Conservation (phyloP, 345 rosid genomes). For the Populus davidiana region DNA sequence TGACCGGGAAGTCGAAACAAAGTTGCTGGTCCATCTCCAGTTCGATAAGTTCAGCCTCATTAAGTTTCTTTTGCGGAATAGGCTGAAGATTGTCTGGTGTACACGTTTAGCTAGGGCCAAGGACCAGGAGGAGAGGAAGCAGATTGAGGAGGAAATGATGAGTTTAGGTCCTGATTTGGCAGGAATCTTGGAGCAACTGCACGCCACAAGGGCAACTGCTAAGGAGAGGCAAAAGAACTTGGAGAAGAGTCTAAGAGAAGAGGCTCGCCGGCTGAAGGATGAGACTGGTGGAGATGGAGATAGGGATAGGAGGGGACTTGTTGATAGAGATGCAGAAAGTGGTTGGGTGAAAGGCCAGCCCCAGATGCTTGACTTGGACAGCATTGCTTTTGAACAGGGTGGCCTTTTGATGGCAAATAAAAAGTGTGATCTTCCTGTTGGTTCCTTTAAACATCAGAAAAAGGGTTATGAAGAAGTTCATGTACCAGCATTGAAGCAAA, state of each 20-base stretch:
- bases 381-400: conserved; percentile 77
- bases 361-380: conserved; percentile 80
- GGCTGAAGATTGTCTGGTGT: conserved; percentile 89
- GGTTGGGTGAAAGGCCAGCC: conserved; percentile 82
- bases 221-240: conserved; percentile 91
- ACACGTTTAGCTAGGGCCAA: conserved; percentile 94
- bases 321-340: conserved; percentile 68
- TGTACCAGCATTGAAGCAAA: conserved; percentile 72
- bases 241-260: conserved; percentile 92
- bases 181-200: conserved; percentile 85
- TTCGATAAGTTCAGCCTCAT: conserved; percentile 73
- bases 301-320: conserved; percentile 52
- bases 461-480: conserved; percentile 96
- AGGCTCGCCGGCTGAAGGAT: conserved; percentile 84
- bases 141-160: conserved; percentile 82
- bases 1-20: conserved; percentile 76
- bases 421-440: conserved; percentile 79
- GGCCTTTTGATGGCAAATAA: conserved; percentile 86
- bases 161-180: conserved; percentile 63
- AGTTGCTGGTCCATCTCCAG: conserved; percentile 56
- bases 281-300: conserved; percentile 68
- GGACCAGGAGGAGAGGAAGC: conserved; percentile 73
- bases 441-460: conserved; percentile 57
- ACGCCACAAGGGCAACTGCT: conserved; percentile 88
- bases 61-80: conserved; percentile 61